A percentile compares a stretch with the other conserved stretches of the same genome.
Conservation (phyloP, 208 protist species). For the Vickermania ingenoplastis region DNA sequence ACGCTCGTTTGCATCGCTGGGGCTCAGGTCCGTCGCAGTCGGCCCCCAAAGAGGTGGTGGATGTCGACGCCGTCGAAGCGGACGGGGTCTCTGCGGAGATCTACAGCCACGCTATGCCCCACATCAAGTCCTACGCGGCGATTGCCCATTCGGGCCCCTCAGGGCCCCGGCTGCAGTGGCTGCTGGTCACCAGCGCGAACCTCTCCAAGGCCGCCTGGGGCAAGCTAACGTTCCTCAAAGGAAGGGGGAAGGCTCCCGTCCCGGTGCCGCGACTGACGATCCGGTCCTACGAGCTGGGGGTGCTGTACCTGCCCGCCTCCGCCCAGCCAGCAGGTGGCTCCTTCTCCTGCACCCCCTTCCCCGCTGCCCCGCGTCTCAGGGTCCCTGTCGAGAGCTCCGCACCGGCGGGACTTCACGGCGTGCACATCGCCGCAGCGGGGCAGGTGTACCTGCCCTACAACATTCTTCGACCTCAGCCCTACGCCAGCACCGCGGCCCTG, state of each 20-base stretch:
- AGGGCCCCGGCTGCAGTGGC: conserved; percentile 40
- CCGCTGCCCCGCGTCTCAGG: no score
- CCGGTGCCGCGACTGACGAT: conserved; percentile 18
- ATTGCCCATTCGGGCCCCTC: conserved; percentile 5
- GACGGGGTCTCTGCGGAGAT: neutral
- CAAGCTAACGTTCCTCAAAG: conserved; percentile 14
- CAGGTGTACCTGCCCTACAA: conserved; percentile 50
- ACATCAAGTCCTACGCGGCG: conserved; percentile 80
- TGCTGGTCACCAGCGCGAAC: conserved; percentile 77
- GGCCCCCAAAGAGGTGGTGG: neutral
- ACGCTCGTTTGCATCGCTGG: conserved; percentile 65
- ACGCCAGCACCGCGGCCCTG: conserved; percentile 41
- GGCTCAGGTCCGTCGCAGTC: neutral
- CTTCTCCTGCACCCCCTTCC: conserved; percentile 4
- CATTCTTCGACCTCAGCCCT: conserved; percentile 41
- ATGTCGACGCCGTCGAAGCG: neutral
- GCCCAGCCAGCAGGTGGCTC: conserved; percentile 4
- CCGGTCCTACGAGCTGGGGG: conserved; percentile 81
- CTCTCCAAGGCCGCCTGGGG: conserved; percentile 84
- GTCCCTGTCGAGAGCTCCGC: no score
- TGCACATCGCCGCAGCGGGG: neutral
- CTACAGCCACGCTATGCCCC: conserved; percentile 31
- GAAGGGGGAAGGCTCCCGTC: conserved; percentile 2
- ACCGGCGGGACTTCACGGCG: neutral
- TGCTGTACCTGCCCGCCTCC: conserved; percentile 50